Evolutionary conservation across 23 red algal genomes (phyloP).

Genomic region (Cyanidioschyzon merolae): DNA sequence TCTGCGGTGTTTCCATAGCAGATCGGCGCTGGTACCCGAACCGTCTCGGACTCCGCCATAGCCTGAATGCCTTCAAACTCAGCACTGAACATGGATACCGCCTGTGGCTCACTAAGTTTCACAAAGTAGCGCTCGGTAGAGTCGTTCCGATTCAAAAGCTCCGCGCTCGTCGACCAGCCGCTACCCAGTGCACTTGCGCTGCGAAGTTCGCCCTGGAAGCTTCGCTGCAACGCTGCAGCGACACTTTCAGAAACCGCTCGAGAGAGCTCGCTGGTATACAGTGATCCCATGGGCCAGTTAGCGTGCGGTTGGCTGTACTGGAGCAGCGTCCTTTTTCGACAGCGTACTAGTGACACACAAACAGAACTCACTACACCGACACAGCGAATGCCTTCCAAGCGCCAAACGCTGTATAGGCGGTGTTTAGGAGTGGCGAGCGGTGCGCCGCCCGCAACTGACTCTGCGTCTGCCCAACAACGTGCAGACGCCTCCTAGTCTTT

Average conservation of each 20-base stretch:
- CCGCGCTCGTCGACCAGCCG: slow-evolving; percentile 10
- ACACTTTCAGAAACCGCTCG: neutral
- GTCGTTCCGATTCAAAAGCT: neutral
- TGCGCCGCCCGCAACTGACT: too few species aligned
- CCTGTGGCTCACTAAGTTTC: slow-evolving; percentile 41
- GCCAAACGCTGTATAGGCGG: too few species aligned
- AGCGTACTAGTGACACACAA: too few species aligned
- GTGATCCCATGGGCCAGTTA: neutral
- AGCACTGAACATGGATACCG: slow-evolving; percentile 66
- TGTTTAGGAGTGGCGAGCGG: too few species aligned
- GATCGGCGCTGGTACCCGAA: slow-evolving; percentile 46
- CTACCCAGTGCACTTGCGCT: neutral
- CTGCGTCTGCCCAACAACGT: too few species aligned
- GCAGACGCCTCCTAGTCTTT: too few species aligned
- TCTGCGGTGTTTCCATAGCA: slow-evolving; percentile 34
- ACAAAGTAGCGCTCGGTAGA: slow-evolving; percentile 30
- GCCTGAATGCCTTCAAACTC: slow-evolving; percentile 67
- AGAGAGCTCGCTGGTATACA: neutral
- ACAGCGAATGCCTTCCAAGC: too few species aligned
- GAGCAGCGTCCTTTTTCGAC: too few species aligned
- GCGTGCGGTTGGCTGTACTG: too few species aligned
- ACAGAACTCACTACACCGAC: too few species aligned
- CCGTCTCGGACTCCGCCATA: slow-evolving; percentile 51
- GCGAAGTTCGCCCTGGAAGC: neutral
- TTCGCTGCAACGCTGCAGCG: neutral